Percentiles rank a stretch among this genome's conserved stretches.
Evolutionary conservation across 495 filamentous ascomycete genomes (phyloP).

Genomic region (Immersiella caudata): DNA sequence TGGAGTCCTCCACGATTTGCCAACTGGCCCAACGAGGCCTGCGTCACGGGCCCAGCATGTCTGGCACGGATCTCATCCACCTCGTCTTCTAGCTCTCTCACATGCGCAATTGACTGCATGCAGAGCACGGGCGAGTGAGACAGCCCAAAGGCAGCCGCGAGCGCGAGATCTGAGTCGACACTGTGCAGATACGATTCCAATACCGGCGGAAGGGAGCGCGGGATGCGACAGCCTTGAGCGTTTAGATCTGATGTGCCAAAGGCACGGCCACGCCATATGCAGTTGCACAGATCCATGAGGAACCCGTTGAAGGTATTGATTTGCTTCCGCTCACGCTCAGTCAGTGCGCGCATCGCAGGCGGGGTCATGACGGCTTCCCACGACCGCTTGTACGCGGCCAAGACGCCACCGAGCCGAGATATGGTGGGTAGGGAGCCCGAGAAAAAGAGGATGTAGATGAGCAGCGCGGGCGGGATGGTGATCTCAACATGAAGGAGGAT

Average conservation of each 20-base stretch:
- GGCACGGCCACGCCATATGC: slow-evolving; percentile 78
- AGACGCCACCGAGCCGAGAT: slow-evolving; percentile 70
- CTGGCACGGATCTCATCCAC: slow-evolving; percentile 50
- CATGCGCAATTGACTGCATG: slow-evolving; percentile 65
- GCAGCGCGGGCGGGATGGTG: slow-evolving; percentile 64
- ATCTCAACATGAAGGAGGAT: slow-evolving; percentile 59
- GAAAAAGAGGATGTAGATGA: slow-evolving; percentile 74
- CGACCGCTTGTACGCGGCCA: slow-evolving; percentile 70
- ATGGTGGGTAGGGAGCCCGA: slow-evolving; percentile 61
- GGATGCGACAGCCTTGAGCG: slow-evolving; percentile 71
- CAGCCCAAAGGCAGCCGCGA: slow-evolving; percentile 67
- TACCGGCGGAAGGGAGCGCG: slow-evolving; percentile 46
- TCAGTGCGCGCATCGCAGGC: slow-evolving; percentile 29
- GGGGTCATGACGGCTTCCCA: slow-evolving; percentile 66
- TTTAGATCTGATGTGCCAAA: slow-evolving; percentile 70
- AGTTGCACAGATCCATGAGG: slow-evolving; percentile 88
- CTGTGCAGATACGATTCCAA: slow-evolving; percentile 51
- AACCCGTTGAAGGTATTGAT: slow-evolving; percentile 80
- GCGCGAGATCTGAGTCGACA: slow-evolving; percentile 45
- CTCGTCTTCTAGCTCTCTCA: slow-evolving; percentile 67
- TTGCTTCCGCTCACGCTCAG: slow-evolving; percentile 52
- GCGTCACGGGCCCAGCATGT: slow-evolving; percentile 78
- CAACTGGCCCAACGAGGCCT: slow-evolving; percentile 62
- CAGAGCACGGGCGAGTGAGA: slow-evolving; percentile 68
- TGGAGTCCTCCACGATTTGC: slow-evolving; percentile 69